Percentiles rank a stretch among this genome's conserved stretches.
Conservation (phyloP, 2,329 filamentous ascomycete genomes). For the Neonectria sp. region DNA sequence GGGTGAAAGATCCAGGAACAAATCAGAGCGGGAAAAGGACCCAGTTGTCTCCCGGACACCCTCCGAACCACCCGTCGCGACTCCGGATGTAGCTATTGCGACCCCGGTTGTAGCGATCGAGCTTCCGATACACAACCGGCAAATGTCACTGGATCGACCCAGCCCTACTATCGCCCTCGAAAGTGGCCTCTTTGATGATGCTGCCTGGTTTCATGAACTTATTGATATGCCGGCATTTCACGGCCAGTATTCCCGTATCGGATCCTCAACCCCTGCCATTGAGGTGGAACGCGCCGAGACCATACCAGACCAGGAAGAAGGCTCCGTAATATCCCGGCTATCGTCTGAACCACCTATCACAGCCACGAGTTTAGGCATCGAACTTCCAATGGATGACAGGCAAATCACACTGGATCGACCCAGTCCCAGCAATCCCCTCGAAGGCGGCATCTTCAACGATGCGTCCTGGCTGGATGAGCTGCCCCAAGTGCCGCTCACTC, state of each 20-base stretch:
- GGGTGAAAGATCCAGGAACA: background rate
- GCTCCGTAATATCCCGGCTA: background rate
- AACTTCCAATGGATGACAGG: background rate
- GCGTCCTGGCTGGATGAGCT: background rate
- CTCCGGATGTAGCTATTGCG: background rate
- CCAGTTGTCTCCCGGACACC: background rate
- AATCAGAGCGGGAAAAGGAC: background rate
- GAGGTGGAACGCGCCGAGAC: background rate
- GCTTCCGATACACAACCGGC: background rate
- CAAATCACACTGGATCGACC: background rate
- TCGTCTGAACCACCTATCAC: background rate
- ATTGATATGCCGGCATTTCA: background rate
- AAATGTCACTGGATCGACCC: background rate
- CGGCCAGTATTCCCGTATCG: background rate
- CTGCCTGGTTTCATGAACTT: background rate
- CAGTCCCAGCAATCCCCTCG: background rate
- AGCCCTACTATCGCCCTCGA: background rate
- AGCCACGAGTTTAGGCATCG: background rate
- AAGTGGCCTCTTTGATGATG: background rate
- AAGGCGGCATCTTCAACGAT: background rate
- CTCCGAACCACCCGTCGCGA: background rate
- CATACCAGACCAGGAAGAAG: background rate
- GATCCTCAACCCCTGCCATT: background rate
- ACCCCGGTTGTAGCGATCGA: background rate
- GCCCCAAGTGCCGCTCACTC: constrained; percentile 4